These are phyloP conservation scores for Rosellinia necatrix DNA, from an alignment of 2,329 filamentous ascomycete genomes.

Conservation along the genomic window DNA sequence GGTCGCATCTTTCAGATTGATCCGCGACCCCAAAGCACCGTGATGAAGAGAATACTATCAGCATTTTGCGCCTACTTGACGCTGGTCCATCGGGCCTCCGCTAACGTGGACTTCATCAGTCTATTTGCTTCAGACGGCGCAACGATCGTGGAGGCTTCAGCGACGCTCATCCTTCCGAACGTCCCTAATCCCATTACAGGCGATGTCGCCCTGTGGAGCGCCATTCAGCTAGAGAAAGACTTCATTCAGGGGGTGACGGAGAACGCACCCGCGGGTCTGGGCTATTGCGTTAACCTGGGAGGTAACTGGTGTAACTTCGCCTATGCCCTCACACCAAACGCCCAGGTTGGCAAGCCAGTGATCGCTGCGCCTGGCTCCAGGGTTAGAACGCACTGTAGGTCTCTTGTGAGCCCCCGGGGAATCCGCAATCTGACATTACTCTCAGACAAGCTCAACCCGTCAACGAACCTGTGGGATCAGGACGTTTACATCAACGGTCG, in stretches of 20 bases:
- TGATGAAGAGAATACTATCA: too few species aligned
- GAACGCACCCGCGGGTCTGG: conserved; percentile 14
- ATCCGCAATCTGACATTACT: background rate
- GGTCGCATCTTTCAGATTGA: too few species aligned
- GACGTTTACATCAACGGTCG: conserved; percentile 5
- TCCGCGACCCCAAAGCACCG: too few species aligned
- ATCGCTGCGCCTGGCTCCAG: conserved; percentile 4
- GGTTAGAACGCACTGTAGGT: conserved; percentile 15
- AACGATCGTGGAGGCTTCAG: conserved; percentile 17
- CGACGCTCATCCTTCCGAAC: conserved; percentile 16
- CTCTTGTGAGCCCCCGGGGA: background rate
- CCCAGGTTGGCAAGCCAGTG: conserved; percentile 4
- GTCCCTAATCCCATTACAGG: conserved; percentile 9
- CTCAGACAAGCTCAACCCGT: conserved; percentile 7
- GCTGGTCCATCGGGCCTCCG: background rate
- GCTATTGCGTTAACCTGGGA: conserved; percentile 12
- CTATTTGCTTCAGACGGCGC: conserved; percentile 3
- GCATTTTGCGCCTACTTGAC: background rate
- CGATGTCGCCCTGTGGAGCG: conserved; percentile 16
- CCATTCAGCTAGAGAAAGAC: conserved; percentile 12
- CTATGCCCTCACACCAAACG: conserved; percentile 15
- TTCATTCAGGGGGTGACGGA: conserved; percentile 16
- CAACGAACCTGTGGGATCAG: conserved; percentile 13
- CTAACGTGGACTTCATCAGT: conserved; percentile 7
- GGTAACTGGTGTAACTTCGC: conserved; percentile 21